These are phyloP conservation scores for Cinchona pubescens DNA, from an alignment of 257 asterid species.

Conservation along the genomic window DNA sequence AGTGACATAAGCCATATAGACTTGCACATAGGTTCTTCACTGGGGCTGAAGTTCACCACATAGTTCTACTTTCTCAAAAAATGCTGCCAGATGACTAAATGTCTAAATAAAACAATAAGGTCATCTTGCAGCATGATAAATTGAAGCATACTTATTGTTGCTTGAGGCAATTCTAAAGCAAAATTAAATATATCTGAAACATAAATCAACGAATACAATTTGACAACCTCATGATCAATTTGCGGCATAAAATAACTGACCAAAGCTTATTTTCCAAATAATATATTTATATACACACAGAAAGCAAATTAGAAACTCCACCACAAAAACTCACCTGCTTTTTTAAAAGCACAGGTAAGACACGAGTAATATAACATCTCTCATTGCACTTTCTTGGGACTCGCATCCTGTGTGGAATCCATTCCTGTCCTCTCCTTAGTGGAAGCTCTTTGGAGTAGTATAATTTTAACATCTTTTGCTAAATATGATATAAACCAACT, in stretches of 20 bases:
- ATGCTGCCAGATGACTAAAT: not conserved
- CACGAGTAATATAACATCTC: constrained; percentile 67
- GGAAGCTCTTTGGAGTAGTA: constrained; percentile 87
- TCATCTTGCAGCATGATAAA: not conserved
- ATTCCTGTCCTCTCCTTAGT: constrained; percentile 58
- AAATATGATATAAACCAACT: constrained; percentile 79
- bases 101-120: not conserved
- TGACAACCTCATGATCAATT: not conserved
- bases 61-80: not conserved
- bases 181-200: not conserved
- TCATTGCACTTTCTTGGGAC: constrained; percentile 95
- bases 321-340: constrained; percentile 57
- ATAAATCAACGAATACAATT: too few relatives aligned
- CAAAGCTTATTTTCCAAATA: not conserved
- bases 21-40: not conserved
- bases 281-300: not conserved
- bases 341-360: constrained; percentile 72
- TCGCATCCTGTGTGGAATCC: constrained; percentile 85
- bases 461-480: constrained; percentile 66
- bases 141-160: not conserved
- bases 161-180: too few relatives aligned
- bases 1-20: not conserved
- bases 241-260: not conserved
- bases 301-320: constrained; percentile 1
- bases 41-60: not conserved